Conservation (phyloP, 352 stramenopile species). For the Stramenopiles sp. region DNA sequence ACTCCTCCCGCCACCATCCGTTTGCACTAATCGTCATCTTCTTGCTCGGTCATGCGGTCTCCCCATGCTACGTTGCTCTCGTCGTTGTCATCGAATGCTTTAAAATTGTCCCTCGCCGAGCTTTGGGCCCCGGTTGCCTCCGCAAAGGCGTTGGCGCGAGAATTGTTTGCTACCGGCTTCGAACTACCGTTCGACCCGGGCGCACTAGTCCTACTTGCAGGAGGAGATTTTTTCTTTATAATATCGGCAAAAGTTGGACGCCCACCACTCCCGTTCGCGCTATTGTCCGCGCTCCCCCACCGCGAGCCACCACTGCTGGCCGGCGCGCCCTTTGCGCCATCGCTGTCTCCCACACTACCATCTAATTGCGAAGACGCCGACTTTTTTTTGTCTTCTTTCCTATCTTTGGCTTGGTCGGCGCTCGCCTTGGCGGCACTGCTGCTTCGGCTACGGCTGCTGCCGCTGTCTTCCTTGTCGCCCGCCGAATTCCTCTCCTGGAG, state of each 20-base stretch:
- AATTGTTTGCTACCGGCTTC: conserved; percentile 7
- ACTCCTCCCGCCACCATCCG: too few relatives aligned
- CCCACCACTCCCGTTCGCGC: not conserved
- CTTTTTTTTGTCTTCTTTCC: not conserved
- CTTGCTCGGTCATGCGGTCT: too few relatives aligned
- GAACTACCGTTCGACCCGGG: too few relatives aligned
- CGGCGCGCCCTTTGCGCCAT: not conserved
- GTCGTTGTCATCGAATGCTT: too few relatives aligned
- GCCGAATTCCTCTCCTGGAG: not conserved
- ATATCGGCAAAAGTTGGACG: conserved; percentile 9
- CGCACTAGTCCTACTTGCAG: too few relatives aligned
- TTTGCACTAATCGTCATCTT: too few relatives aligned
- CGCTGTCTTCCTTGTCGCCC: conserved; percentile 3
- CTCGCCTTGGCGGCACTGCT: too few relatives aligned
- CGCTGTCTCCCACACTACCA: not conserved
- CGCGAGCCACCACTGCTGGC: not conserved
- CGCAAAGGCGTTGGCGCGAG: not conserved
- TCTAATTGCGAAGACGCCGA: not conserved
- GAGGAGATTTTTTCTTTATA: not conserved
- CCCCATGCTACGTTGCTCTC: too few relatives aligned
- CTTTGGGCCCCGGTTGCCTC: conserved; percentile 2
- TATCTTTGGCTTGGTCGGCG: too few relatives aligned
- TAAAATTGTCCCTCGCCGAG: too few relatives aligned
- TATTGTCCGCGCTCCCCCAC: not conserved
- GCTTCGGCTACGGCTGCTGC: not conserved